A percentile compares a stretch with the other conserved stretches of the same genome.
phyloP scores from a whole-genome alignment of 345 rosid genomes.

The Carallia brachiata region DNA sequence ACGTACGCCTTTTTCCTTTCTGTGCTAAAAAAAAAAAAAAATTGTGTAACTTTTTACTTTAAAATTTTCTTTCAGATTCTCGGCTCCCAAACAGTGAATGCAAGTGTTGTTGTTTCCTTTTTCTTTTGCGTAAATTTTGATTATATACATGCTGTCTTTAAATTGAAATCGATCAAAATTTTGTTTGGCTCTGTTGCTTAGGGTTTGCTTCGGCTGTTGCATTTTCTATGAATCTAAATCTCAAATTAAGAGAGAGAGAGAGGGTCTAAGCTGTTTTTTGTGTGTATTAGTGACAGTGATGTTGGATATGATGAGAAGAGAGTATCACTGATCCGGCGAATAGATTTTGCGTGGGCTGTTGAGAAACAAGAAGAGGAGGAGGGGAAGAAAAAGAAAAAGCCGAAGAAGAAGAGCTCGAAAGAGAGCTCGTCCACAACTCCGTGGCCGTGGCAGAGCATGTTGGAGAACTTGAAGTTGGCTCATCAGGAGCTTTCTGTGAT shows the following conservation, averaged over 20 bases:
- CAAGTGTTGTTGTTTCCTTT: neutral
- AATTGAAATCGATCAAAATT: neutral
- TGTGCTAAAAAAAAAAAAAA: neutral
- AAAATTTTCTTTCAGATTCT: neutral
- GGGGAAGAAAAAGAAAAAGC: conserved; percentile 45
- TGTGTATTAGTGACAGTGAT: conserved; percentile 40
- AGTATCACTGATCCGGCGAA: conserved; percentile 65
- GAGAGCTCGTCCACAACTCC: conserved; percentile 46
- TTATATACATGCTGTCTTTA: neutral
- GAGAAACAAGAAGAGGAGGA: conserved; percentile 59
- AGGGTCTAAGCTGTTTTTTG: neutral
- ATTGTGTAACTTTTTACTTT: neutral
- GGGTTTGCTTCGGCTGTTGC: neutral
- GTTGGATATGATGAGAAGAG: conserved; percentile 76
- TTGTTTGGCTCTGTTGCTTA: neutral
- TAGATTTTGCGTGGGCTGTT: conserved; percentile 92
- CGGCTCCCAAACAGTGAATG: neutral
- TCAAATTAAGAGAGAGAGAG: neutral
- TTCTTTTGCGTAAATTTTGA: neutral
- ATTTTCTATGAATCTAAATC: neutral
- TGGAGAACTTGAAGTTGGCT: conserved; percentile 86
- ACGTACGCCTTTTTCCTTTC: conserved; percentile 37
- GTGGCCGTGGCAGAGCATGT: conserved; percentile 86
- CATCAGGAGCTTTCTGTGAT: conserved; percentile 89
- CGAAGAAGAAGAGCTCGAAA: conserved; percentile 53